Evolutionary conservation across 2,329 filamentous ascomycete species (phyloP), one percentile per base, ranked within the genome.

Genomic region (Aspergillus intermedius): DNA sequence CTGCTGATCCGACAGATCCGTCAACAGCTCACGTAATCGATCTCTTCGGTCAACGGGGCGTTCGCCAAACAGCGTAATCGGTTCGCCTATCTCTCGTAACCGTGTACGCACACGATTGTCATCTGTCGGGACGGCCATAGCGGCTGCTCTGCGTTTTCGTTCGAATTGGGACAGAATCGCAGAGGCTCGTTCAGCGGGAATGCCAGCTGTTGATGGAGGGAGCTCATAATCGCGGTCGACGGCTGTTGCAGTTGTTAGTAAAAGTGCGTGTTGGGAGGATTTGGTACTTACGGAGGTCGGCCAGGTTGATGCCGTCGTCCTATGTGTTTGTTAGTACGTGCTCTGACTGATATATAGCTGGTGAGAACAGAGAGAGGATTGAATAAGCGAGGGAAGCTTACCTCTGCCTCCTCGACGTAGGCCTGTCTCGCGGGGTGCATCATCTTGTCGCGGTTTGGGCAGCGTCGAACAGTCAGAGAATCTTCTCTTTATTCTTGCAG

Each of bases 11-110:
- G 82, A 79, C 55, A 89, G 80, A 45, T 85, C 82, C 2, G 84
- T 84, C 55, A 98, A 74, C 23, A 96, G 74, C 60, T 89, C 87
- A 54, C 93, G 83, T 60, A 98, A 70, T 55, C 93, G 82, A 63
- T 95, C 91, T 73, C 94, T 80, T 51, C 93, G 78, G 60, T 97
- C 91, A 22, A 81, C 84, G 1, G 85, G 84, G 0, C 88, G 88
- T 72, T 98, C 93, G 50, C 91, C 93, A 56, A 98, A 98, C 0
- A 97, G 77, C 0, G 91, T 98, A 48, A 97, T 83, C 9, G 93
- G 93, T 64, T 98, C 87, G n/a, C 88, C 89, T 54, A 95, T 78
- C 61, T 93, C 86, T 56, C 93, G 83, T 50, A 97, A 78, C 56
- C 82, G 83, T 34, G 83, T 77, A 52, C 90, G 87, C 43, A 98